These are phyloP conservation scores for Scopulariopsis brevicaulis DNA, from an alignment of 2,329 filamentous ascomycete species.

Conservation along the genomic window DNA sequence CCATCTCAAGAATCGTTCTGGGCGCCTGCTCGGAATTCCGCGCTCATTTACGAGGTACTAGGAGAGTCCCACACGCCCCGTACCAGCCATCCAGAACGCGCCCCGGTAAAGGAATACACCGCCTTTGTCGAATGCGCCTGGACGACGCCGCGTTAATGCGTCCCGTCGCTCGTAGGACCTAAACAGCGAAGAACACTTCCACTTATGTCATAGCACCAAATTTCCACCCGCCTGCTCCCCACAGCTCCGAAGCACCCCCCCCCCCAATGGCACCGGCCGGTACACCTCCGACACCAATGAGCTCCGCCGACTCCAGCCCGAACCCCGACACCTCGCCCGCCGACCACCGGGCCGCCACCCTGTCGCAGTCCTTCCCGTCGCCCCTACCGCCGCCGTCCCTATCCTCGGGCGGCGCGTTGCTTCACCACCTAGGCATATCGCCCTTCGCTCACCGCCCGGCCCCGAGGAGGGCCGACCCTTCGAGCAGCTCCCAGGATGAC, in stretches of 20 bases:
- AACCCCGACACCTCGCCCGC: not conserved
- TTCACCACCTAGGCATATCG: constrained; percentile 17
- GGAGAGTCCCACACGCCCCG: no score
- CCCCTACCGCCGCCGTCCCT: constrained; percentile 7
- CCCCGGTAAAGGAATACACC: not conserved
- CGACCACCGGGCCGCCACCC: not conserved
- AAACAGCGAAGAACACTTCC: not conserved
- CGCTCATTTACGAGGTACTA: not conserved
- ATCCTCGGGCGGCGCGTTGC: constrained; percentile 15
- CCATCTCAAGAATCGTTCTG: not conserved
- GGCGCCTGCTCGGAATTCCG: not conserved
- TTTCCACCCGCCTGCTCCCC: not conserved
- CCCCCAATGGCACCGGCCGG: not conserved
- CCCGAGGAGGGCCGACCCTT: not conserved
- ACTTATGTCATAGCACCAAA: not conserved
- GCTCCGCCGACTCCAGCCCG: not conserved
- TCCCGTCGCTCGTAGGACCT: not conserved
- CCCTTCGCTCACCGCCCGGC: constrained; percentile 16
- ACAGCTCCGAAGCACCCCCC: not conserved
- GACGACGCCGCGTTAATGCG: not conserved
- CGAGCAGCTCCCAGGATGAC: constrained; percentile 7
- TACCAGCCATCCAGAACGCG: not conserved
- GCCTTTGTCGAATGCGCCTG: not conserved
- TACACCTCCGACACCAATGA: not conserved
- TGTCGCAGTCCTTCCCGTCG: not conserved